phyloP scores from a whole-genome alignment of 371 early-diverging fungal species.

The Syncephalastrum monosporum region DNA sequence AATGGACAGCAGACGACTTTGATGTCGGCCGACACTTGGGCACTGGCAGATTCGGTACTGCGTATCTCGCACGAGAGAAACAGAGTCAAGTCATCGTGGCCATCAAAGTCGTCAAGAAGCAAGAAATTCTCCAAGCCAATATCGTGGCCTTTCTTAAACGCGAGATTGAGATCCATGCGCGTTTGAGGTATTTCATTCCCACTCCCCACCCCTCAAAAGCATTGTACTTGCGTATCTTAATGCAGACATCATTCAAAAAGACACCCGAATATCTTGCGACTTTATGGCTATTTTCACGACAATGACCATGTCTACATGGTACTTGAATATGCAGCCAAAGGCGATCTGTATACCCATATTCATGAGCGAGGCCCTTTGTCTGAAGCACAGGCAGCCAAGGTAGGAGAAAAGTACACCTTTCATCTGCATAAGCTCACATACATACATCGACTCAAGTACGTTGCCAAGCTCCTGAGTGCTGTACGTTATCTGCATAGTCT shows the following conservation, averaged over 20 bases:
- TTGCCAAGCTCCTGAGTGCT: constrained; percentile 86
- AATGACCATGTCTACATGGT: constrained; percentile 89
- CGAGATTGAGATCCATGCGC: constrained; percentile 98
- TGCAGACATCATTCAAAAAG: constrained; percentile 29
- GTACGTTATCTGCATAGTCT: constrained; percentile 61
- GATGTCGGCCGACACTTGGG: constrained; percentile 93
- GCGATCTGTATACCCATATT: constrained; percentile 90
- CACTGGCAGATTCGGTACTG: constrained; percentile 97
- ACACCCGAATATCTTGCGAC: constrained; percentile 91
- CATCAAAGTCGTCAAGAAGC: constrained; percentile 91
- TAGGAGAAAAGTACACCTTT: constrained; percentile 18
- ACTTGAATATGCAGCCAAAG: constrained; percentile 94
- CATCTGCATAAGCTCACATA: too few relatives aligned
- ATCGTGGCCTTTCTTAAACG: constrained; percentile 49
- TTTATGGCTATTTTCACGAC: constrained; percentile 98
- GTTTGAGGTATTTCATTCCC: constrained; percentile 65
- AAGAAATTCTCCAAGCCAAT: constrained; percentile 61
- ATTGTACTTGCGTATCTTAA: background rate
- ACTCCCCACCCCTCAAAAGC: background rate
- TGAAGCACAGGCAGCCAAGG: constrained; percentile 79
- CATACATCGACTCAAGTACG: constrained; percentile 59
- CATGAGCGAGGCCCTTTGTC: constrained; percentile 64
- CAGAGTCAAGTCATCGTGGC: constrained; percentile 87
- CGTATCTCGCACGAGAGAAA: constrained; percentile 92
- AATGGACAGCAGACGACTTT: constrained; percentile 92